These are phyloP conservation scores for Bipolaris zeicola DNA, from an alignment of 2,329 filamentous ascomycete species.

Conservation along the genomic window DNA sequence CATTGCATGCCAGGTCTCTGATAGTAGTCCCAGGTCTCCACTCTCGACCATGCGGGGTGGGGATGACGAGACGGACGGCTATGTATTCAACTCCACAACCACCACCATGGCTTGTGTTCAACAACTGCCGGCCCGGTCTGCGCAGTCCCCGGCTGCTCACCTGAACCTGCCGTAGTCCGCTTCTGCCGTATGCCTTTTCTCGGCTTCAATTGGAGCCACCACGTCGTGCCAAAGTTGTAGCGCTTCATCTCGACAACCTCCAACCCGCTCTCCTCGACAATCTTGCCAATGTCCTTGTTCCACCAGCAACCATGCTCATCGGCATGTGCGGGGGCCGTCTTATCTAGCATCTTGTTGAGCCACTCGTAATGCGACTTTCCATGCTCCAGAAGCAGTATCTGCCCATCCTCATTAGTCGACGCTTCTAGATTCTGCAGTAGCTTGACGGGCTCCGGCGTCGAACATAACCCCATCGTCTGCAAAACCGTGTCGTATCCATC, in stretches of 20 bases:
- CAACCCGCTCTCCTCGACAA: conserved; percentile 55
- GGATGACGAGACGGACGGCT: conserved; percentile 14
- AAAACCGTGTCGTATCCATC: conserved; percentile 57
- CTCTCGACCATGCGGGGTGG: conserved; percentile 16
- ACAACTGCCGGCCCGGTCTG: conserved; percentile 25
- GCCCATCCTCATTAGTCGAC: conserved; percentile 50
- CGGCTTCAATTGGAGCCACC: conserved; percentile 56
- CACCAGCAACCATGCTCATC: conserved; percentile 59
- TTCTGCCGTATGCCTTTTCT: conserved; percentile 37
- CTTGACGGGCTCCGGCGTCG: conserved; percentile 52
- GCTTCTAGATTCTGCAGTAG: conserved; percentile 54
- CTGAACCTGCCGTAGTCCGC: conserved; percentile 13
- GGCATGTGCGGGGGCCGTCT: conserved; percentile 54
- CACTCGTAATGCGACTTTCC: conserved; percentile 55
- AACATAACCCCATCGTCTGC: conserved; percentile 60
- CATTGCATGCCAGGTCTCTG: not conserved
- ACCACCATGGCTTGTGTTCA: conserved; percentile 43
- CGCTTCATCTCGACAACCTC: conserved; percentile 54
- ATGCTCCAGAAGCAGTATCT: conserved; percentile 57
- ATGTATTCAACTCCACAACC: conserved; percentile 40
- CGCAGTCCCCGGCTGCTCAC: conserved; percentile 23
- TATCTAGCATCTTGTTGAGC: conserved; percentile 56
- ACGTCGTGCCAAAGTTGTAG: conserved; percentile 57
- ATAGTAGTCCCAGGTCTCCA: conserved; percentile 13
- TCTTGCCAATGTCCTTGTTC: conserved; percentile 58